These are phyloP conservation scores for Diaporthe sp. DNA, from an alignment of 2,329 filamentous ascomycete genomes.

Conservation along the genomic window DNA sequence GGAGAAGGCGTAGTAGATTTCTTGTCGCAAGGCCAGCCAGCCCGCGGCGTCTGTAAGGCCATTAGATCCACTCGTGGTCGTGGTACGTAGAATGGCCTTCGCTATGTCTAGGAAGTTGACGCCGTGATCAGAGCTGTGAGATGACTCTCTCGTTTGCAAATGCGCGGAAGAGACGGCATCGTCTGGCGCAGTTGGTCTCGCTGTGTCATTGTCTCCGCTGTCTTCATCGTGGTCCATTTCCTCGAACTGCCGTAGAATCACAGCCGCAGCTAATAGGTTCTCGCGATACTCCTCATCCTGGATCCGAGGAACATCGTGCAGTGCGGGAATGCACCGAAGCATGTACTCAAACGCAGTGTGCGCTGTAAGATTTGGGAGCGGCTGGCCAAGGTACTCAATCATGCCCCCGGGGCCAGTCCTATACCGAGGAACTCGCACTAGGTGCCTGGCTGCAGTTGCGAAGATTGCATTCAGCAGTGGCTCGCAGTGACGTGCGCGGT, in stretches of 20 bases:
- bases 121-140: constrained; percentile 10
- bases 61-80: constrained; percentile 3
- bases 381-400: not conserved
- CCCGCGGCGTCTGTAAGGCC: constrained; percentile 5
- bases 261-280: not conserved
- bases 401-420: not conserved
- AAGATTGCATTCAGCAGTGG: constrained; percentile 11
- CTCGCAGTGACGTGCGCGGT: constrained; percentile 3
- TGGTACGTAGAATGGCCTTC: constrained; percentile 17
- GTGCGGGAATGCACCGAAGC: not conserved
- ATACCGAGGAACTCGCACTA: not conserved
- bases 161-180: not conserved
- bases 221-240: not conserved
- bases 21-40: not conserved
- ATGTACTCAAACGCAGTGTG: constrained; percentile 18
- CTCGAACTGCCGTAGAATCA: not conserved
- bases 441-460: constrained; percentile 1
- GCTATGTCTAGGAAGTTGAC: constrained; percentile 17
- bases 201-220: not conserved
- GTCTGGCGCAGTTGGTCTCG: not conserved
- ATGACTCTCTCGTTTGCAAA: not conserved
- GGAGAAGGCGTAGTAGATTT: constrained; percentile 4
- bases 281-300: constrained; percentile 11
- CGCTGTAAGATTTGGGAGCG: constrained; percentile 1
- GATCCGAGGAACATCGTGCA: not conserved